Evolutionary conservation across 2,329 filamentous ascomycete species (phyloP), one percentile per base, ranked within the genome.

Genomic region (Whalleya microplaca): DNA sequence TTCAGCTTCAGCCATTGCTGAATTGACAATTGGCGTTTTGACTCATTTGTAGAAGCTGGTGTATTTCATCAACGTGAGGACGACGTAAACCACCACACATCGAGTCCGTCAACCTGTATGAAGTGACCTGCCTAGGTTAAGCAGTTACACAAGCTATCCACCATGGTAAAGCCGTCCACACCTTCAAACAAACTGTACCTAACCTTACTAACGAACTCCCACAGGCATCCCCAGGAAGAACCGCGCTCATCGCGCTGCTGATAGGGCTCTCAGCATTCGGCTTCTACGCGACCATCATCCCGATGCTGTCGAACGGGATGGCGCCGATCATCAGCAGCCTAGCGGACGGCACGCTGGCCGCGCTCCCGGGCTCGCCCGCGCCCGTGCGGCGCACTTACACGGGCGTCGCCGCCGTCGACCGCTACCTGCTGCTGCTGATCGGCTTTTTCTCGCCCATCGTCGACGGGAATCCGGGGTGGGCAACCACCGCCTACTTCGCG

Each of bases 381-480:
- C 60, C 60, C 4, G 48, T 63, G 44, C 61, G 61, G 51, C 47
- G 51, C 9, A 10, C 12, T 2, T 63, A 46, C 48, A 61, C 55
- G 6, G 60, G 55, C 14, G 19, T 58, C 19, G 29, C 16, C 2
- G 23, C 29, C 0, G 37, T 61, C 3, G 60, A 63, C 19, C 14
- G 16, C 37, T 47, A 53, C 27, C 37, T 63, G 9, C 14, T 49
- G 23, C 2, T 58, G 2, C 51, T 64, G 8, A 50, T 58, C 19
- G 45, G 20, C 41, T 57, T 61, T 37, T 61, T 63, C 83, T 51
- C 56, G 19, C 41, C 59, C 12, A 45, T 62, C n/a, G 42, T 71
- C 45, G 66, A 70, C 51, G 69, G 66, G 42, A 61, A 61, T 47
- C 62, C 65, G 44, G 29, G 58, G 48, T 61, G 58, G 50, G 61